These are phyloP conservation scores for Russula sp. DNA, from an alignment of 768 basidiomycete genomes.

Conservation along the genomic window DNA sequence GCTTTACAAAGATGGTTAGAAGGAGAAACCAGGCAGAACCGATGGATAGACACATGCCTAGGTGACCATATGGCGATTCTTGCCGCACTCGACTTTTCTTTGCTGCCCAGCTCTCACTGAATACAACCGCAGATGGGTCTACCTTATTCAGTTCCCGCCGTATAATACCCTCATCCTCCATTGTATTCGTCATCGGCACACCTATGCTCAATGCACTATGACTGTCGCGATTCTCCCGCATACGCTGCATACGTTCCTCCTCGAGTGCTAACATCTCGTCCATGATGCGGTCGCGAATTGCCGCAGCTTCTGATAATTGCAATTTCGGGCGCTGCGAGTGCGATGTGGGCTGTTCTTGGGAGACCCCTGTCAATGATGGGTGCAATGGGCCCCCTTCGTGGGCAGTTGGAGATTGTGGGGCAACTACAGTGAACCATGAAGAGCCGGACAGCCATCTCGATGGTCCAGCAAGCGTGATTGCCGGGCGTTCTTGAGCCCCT, in stretches of 20 bases:
- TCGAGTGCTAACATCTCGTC: constrained; percentile 96
- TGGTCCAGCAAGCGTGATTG: constrained; percentile 18
- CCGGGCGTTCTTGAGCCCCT: constrained; percentile 14
- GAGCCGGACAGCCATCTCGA: constrained; percentile 28
- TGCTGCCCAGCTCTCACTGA: constrained; percentile 89
- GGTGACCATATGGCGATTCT: constrained; percentile 91
- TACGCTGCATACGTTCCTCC: constrained; percentile 92
- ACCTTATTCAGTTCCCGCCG: constrained; percentile 87
- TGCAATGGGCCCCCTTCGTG: constrained; percentile 24
- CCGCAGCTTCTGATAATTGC: constrained; percentile 74
- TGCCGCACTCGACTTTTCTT: constrained; percentile 96
- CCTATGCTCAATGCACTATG: constrained; percentile 54
- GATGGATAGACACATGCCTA: constrained; percentile 46
- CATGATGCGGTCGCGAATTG: constrained; percentile 95
- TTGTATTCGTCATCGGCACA: constrained; percentile 14
- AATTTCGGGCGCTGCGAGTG: constrained; percentile 54
- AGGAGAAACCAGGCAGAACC: neutral
- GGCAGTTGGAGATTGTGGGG: constrained; percentile 13
- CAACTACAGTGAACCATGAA: constrained; percentile 23
- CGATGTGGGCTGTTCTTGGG: constrained; percentile 19
- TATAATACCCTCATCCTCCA: constrained; percentile 90
- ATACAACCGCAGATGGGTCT: constrained; percentile 93
- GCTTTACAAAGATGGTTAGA: constrained; percentile 32
- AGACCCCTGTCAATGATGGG: constrained; percentile 27
- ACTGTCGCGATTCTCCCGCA: constrained; percentile 63